phyloP scores from a whole-genome alignment of 225 moss, liverwort and hornwort genomes.

The Thuidium tamariscinum region DNA sequence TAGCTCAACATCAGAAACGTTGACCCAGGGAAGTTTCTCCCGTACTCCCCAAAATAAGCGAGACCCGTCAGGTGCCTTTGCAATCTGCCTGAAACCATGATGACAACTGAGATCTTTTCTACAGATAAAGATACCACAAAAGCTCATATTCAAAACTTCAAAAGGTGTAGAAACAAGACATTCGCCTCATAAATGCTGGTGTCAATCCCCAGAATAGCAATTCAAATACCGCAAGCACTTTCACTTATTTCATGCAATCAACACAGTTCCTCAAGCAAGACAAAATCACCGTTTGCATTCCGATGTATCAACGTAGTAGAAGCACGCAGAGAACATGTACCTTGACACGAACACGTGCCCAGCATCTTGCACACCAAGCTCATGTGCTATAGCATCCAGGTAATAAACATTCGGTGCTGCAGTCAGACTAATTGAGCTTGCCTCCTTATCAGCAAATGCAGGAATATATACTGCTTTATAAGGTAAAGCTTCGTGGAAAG shows the following conservation, averaged over 20 bases:
- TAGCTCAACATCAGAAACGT: conserved; percentile 13
- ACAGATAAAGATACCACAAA: background rate
- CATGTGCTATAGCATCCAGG: conserved; percentile 64
- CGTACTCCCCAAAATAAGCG: conserved; percentile 68
- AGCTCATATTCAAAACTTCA: background rate
- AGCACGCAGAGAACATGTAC: conserved; percentile 13
- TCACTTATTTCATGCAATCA: background rate
- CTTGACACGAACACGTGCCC: conserved; percentile 73
- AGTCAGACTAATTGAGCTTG: conserved; percentile 21
- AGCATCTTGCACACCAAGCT: conserved; percentile 61
- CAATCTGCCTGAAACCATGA: conserved; percentile 53
- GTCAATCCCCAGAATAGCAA: background rate
- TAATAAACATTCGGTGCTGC: conserved; percentile 50
- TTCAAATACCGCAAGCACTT: background rate
- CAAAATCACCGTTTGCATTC: background rate
- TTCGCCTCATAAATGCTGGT: background rate
- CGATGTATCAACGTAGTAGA: background rate
- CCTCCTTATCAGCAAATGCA: conserved; percentile 35
- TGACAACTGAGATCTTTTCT: background rate
- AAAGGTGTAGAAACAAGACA: background rate
- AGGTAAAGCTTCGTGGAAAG: background rate
- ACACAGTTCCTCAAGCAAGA: background rate
- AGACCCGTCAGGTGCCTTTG: conserved; percentile 62
- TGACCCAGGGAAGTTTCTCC: conserved; percentile 33
- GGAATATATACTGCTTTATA: conserved; percentile 59